Evolutionary conservation across 129 eudicot species (phyloP), one percentile per base, ranked within the genome.

Genomic region (Arctium minus): DNA sequence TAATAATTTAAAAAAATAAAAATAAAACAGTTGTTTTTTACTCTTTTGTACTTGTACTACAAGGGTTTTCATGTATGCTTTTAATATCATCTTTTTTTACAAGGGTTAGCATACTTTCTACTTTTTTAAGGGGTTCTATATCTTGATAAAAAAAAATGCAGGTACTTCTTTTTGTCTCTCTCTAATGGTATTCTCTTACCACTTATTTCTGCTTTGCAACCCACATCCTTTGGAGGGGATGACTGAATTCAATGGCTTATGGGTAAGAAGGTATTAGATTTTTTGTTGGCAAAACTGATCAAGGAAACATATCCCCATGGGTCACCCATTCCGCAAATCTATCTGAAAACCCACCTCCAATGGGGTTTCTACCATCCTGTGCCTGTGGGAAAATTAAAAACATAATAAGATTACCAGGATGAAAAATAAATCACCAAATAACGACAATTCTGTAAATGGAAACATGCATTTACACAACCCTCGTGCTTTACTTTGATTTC

Each of bases 151-250:
- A 6, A 62, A 33, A 30, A 72, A 11, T 37, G 72, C 84, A 76
- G 62, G 39, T 69, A 6, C 62, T 48, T 75, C 39, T 69, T 78
- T 79, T 86, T 29, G 9, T 80, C 2, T 70, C 64, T 53, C 62
- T 65, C 75, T 77, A 56, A 73, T 82, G 86, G 85, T 76, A 68
- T 67, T 82, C 87, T 74, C 76, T 75, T 64, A 82, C 82, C 75
- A 82, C 64, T 91, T 86, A 82, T 82, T 88, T 69, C 53, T 75
- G 82, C 82, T 85, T 81, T 62, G 80, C 75, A 70, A 80, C 86
- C 87, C 86, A 80, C 97, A 86, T 89, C 97, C 94, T 94, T 91
- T 79, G 92, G 92, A 88, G 73, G 88, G 83, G 87, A 39, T 78
- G 87, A 79, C 75, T 17, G 67, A 82, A 84, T 81, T 74, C 38